Evolutionary conservation across 2,329 filamentous ascomycete species (phyloP), one percentile per base, ranked within the genome.

Genomic region (Penicillium griseofulvum): DNA sequence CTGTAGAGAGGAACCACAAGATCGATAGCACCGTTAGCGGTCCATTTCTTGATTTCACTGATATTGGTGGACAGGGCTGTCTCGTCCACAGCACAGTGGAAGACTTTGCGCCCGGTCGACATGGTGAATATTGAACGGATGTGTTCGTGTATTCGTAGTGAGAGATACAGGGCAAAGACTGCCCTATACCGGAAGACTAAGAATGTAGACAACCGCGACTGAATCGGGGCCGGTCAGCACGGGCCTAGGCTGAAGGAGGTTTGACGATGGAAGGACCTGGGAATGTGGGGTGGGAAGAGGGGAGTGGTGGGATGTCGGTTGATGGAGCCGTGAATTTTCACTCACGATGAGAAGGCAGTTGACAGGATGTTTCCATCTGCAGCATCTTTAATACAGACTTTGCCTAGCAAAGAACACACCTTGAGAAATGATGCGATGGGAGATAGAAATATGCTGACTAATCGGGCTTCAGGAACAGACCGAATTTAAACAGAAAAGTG

Each of bases 71-170:
- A 79, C 53, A 82, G 66, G 45, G 78, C 78, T 48, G 78, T 81
- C 61, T 80, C 79, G 65, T 82, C 80, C 59, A 80, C 77, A 58
- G 81, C 77, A 71, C 79, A 81, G 67, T 79, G 76, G 61, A 80
- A 78, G 61, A 76, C 71, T 65, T 78, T 79, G 62, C 73, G 73
- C 63, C 66, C 73, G 55, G 72, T 64, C 60, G 74, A 71, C 74
- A 76, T 76, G 63, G 55, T 60, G 56, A 62, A 60, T 53, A 51
- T 38, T 49, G 53, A 49, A 34, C 16, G 48, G 19, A 12, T 17
- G 28, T 49, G 28, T 42, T 54, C 31, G 57, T 52, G 12, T 52
- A 24, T 37, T 54, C 24, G 56, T 54, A 46, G 16, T 26, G 44
- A 49, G 34, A 54, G 47, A 49, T 52, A 55, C 39, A 61, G 55